Base-by-base conservation (phyloP, 768 basidiomycete genomes). In the Galerina sulciceps region DNA sequence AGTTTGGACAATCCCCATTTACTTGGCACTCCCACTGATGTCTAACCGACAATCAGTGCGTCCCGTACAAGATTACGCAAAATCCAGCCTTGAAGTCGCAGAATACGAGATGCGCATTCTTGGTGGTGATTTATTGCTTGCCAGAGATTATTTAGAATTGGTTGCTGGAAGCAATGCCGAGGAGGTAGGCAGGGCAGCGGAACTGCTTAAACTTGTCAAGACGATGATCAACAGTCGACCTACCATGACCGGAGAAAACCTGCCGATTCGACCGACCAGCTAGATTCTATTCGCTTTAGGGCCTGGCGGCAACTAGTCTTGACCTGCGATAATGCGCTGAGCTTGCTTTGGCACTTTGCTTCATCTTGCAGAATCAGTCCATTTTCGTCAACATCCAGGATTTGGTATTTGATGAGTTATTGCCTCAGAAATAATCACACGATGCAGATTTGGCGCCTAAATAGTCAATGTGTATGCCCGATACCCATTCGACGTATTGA, bases 61-160 rank as follows among this genome's bases (percentile, higher is more conserved):
- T 37, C 85, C 87, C 2, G 80, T 92, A 40, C 82, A 84, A 61
- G 93, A 95, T 65, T 91, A 90, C 70, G 87, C 93, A 23, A 89
- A 86, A 70, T 95, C 93, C n/a, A 85, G 88, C 63, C 71, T 98
- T 48, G 89, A 87, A 63, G 88, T 96, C 35, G 94, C 94, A 14
- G 88, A 90, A 57, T 86, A 90, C 66, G 86, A 94, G 62, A 80
- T 93, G 70, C 72, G 78, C 49, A 79, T 79, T 38, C 77, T 85
- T 44, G 80, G 84, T 51, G 87, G 88, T 22, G 85, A 93, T 71
- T 68, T 93, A n/a, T 65, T 71, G 34, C 76, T 94, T 59, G 93
- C 94, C 13, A 81, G 80, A 65, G 83, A 87, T 49, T 91, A 89
- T 71, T 77, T 94, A 31, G 86, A 93, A 58, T 79, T 79, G 47